Percentiles rank a stretch among this genome's conserved stretches.
phyloP scores from a whole-genome alignment of 208 protist species.

The Trypanosoma platydactyli region DNA sequence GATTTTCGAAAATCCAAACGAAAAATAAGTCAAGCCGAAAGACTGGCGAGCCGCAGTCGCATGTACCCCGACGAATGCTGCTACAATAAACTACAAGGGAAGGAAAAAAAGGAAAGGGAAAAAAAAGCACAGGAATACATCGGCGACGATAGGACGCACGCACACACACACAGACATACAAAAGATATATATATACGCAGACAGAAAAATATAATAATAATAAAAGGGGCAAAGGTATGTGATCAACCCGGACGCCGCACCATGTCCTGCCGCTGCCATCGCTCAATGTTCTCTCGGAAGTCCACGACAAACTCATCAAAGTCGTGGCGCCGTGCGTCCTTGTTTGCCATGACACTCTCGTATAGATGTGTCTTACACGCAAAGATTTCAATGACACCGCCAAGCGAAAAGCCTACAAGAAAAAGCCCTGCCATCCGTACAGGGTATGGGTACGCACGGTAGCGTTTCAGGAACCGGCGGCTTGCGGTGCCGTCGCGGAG shows the following conservation, averaged over 20 bases:
- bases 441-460: slow-evolving; percentile 57
- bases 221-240: background rate
- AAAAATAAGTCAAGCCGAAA: too few species aligned
- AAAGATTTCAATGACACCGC: slow-evolving; percentile 67
- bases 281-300: slow-evolving; percentile 67
- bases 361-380: slow-evolving; percentile 83
- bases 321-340: slow-evolving; percentile 70
- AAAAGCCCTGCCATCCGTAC: slow-evolving; percentile 62
- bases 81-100: too few species aligned
- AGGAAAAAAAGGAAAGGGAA: slow-evolving; percentile 15
- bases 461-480: slow-evolving; percentile 45
- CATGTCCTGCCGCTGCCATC: slow-evolving; percentile 75
- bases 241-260: slow-evolving; percentile 18
- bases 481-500: slow-evolving; percentile 51
- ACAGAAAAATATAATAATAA: slow-evolving; percentile 18
- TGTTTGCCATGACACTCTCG: slow-evolving; percentile 81
- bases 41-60: too few species aligned
- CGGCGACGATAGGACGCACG: slow-evolving; percentile 4
- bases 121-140: too few species aligned
- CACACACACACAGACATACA: background rate
- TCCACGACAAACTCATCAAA: slow-evolving; percentile 84
- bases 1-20: too few species aligned
- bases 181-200: too few species aligned
- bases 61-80: too few species aligned
- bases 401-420: slow-evolving; percentile 52